Conservation (phyloP, 2,329 filamentous ascomycete genomes). For the Metarhizium album region DNA sequence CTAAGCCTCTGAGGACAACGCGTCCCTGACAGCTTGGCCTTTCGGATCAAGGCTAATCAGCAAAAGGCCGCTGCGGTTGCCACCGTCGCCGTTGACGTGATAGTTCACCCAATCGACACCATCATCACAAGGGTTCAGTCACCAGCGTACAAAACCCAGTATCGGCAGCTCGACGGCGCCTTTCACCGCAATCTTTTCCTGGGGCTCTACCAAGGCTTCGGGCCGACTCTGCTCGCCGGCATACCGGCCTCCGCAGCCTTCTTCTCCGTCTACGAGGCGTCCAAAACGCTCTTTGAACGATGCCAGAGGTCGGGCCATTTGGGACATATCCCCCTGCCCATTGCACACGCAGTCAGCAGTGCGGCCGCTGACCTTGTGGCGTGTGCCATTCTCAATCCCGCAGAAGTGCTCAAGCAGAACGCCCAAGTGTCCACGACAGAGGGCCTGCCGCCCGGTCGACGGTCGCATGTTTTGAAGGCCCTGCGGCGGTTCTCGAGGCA, state of each 20-base stretch:
- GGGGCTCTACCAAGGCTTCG: conserved; percentile 13
- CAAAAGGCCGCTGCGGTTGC: conserved; percentile 6
- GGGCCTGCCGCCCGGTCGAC: not conserved
- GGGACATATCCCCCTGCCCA: conserved; percentile 4
- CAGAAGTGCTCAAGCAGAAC: conserved; percentile 13
- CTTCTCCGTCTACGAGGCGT: conserved; percentile 11
- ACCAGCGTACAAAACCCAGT: conserved; percentile 8
- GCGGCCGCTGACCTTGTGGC: conserved; percentile 10
- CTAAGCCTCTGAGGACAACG: too few relatives aligned
- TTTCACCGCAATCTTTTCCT: conserved; percentile 8
- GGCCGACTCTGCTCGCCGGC: conserved; percentile 10
- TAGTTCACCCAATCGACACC: conserved; percentile 12
- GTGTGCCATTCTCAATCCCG: conserved; percentile 11
- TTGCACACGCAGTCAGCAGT: conserved; percentile 9
- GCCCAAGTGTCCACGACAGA: conserved; percentile 9
- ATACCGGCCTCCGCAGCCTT: conserved; percentile 10
- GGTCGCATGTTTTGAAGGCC: not conserved
- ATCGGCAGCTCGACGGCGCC: conserved; percentile 6
- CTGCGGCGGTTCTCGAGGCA: conserved; percentile 2
- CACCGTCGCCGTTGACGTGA: conserved; percentile 7
- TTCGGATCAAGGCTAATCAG: not conserved
- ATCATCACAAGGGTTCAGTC: conserved; percentile 12
- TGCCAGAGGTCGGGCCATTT: too few relatives aligned
- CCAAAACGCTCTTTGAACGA: conserved; percentile 3
- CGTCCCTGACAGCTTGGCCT: not conserved